These are phyloP conservation scores for Eucalyptus fibrosa DNA, from an alignment of 345 rosid species.

Conservation along the genomic window DNA sequence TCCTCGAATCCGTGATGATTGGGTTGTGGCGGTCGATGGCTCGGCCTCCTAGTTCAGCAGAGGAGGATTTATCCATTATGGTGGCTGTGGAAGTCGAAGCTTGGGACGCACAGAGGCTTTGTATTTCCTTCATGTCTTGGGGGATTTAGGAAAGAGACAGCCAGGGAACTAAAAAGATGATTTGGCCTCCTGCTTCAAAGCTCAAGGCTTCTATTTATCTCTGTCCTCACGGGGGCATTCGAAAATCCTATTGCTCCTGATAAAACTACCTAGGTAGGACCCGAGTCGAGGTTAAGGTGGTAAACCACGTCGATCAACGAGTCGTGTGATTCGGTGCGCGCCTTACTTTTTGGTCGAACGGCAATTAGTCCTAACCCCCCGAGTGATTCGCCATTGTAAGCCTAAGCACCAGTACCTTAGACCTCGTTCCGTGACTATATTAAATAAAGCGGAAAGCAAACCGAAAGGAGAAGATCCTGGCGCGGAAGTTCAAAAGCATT, in stretches of 20 bases:
- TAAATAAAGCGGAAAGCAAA: not conserved
- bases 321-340: not conserved
- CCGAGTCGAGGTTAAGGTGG: not conserved
- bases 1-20: conserved; percentile 58
- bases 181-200: not conserved
- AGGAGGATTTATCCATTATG: not conserved
- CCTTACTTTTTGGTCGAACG: not conserved
- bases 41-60: conserved; percentile 30
- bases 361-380: not conserved
- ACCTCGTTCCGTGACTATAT: not conserved
- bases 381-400: not conserved
- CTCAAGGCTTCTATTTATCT: not conserved
- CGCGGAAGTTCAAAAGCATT: not conserved
- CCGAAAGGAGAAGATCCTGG: not conserved
- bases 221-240: not conserved
- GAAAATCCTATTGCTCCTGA: not conserved
- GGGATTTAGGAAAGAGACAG: not conserved
- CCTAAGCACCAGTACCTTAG: not conserved
- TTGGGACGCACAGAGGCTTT: not conserved
- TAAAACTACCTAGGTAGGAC: not conserved
- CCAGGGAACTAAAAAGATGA: not conserved
- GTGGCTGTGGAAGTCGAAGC: not conserved
- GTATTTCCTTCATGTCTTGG: not conserved
- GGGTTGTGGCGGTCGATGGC: conserved; percentile 88
- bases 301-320: no score